These are phyloP conservation scores for Coprinopsis cinerea DNA, from an alignment of 768 basidiomycete species.

Conservation along the genomic window DNA sequence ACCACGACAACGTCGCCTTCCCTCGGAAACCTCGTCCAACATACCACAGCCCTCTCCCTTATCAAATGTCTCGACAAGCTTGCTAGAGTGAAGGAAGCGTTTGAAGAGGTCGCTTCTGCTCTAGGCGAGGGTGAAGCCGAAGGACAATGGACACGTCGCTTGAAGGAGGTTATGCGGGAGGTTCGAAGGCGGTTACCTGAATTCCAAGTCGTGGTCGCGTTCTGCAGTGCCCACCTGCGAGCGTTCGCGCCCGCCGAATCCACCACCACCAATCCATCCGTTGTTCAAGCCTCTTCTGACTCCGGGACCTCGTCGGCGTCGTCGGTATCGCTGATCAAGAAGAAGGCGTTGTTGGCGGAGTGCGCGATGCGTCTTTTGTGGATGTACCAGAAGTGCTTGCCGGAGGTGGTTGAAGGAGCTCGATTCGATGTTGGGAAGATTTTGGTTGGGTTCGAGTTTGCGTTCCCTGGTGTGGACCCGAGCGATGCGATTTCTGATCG, in stretches of 20 bases:
- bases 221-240: constrained; percentile 53
- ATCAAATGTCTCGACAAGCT: constrained; percentile 74
- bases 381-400: constrained; percentile 78
- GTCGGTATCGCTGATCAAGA: constrained; percentile 16
- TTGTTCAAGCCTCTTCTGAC: constrained; percentile 13
- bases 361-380: constrained; percentile 74
- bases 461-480: not conserved
- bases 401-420: constrained; percentile 67
- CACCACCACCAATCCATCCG: constrained; percentile 1
- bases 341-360: constrained; percentile 66
- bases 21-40: constrained; percentile 70
- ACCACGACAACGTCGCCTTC: constrained; percentile 21
- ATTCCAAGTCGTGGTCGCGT: constrained; percentile 78
- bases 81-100: constrained; percentile 41
- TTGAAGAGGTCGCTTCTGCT: constrained; percentile 35
- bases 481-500: not conserved
- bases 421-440: constrained; percentile 86
- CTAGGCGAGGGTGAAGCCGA: constrained; percentile 41
- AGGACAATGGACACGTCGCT: constrained; percentile 68
- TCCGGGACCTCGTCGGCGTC: constrained; percentile 11
- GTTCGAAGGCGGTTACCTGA: constrained; percentile 76
- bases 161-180: constrained; percentile 69
- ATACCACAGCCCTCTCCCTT: constrained; percentile 75
- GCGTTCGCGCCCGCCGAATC: not conserved
- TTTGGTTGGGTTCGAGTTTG: constrained; percentile 38